A percentile compares a stretch with the other conserved stretches of the same genome.
These are phyloP conservation scores for Coprinopsis strossmayeri DNA, from an alignment of 768 basidiomycete genomes.

Conservation along the genomic window DNA sequence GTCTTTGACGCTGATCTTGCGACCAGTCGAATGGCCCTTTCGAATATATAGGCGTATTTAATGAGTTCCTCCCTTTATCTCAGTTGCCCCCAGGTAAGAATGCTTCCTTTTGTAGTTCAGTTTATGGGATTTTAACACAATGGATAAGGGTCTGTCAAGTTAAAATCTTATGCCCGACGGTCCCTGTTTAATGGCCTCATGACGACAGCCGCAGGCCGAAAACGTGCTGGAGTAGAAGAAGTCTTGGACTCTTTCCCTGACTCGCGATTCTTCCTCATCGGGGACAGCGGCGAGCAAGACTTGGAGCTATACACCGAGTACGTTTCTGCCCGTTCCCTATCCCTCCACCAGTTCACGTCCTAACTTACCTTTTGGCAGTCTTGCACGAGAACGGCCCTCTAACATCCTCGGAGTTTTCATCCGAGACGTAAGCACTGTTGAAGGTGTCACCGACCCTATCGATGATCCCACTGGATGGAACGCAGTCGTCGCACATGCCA, in stretches of 20 bases:
- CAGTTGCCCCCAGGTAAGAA: constrained; percentile 60
- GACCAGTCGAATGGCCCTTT: constrained; percentile 82
- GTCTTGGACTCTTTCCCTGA: constrained; percentile 68
- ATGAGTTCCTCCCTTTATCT: constrained; percentile 66
- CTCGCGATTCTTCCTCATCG: constrained; percentile 77
- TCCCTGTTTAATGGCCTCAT: constrained; percentile 81
- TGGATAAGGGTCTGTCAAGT: constrained; percentile 58
- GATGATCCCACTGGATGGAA: constrained; percentile 61
- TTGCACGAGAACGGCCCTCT: constrained; percentile 62
- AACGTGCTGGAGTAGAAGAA: constrained; percentile 75
- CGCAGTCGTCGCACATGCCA: constrained; percentile 22
- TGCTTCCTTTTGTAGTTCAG: no score
- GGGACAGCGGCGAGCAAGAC: constrained; percentile 94
- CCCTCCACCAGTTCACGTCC: background rate
- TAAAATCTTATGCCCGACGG: constrained; percentile 81
- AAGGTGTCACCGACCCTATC: constrained; percentile 27
- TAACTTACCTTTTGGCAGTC: constrained; percentile 16
- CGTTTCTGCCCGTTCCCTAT: constrained; percentile 12
- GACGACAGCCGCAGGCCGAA: constrained; percentile 76
- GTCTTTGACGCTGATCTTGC: no score
- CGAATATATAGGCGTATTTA: constrained; percentile 73
- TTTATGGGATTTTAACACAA: background rate
- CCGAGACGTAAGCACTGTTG: constrained; percentile 54
- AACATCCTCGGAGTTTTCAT: constrained; percentile 81
- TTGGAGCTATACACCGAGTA: constrained; percentile 80